These are phyloP conservation scores for Fomitopsis pulvina DNA, from an alignment of 768 basidiomycete species.

Conservation along the genomic window DNA sequence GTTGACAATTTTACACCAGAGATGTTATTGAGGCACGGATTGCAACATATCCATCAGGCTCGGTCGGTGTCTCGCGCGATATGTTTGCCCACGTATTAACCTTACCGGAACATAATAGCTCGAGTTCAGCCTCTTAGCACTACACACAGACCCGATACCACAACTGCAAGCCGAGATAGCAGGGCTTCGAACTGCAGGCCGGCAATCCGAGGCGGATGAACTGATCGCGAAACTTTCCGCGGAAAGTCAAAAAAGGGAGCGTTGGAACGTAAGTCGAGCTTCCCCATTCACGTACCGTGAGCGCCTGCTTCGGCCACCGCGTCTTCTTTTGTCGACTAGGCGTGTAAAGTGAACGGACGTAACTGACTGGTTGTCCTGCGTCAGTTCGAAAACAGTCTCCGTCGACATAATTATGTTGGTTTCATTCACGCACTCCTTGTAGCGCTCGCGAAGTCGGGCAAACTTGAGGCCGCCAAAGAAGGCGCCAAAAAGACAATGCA, in stretches of 20 bases:
- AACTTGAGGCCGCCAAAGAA: constrained; percentile 45
- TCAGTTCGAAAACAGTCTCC: constrained; percentile 83
- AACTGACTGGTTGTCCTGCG: constrained; percentile 7
- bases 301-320: no score
- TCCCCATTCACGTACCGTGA: background rate
- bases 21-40: constrained; percentile 86
- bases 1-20: constrained; percentile 30
- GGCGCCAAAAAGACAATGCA: constrained; percentile 38
- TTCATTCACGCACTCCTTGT: constrained; percentile 68
- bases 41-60: constrained; percentile 81
- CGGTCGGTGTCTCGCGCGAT: constrained; percentile 46
- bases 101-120: constrained; percentile 39
- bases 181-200: constrained; percentile 35
- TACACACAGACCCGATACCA: constrained; percentile 79
- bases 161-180: constrained; percentile 53
- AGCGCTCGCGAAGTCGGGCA: constrained; percentile 66
- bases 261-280: constrained; percentile 65
- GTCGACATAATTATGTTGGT: constrained; percentile 84
- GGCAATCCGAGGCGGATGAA: constrained; percentile 35
- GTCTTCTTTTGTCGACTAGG: no score
- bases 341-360: no score
- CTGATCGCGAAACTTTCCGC: constrained; percentile 49
- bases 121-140: constrained; percentile 87
- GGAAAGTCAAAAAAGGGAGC: constrained; percentile 69
- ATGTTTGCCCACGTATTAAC: background rate